These are phyloP conservation scores for Globisporangium viniferum DNA, from an alignment of 352 stramenopile genomes.

Conservation along the genomic window DNA sequence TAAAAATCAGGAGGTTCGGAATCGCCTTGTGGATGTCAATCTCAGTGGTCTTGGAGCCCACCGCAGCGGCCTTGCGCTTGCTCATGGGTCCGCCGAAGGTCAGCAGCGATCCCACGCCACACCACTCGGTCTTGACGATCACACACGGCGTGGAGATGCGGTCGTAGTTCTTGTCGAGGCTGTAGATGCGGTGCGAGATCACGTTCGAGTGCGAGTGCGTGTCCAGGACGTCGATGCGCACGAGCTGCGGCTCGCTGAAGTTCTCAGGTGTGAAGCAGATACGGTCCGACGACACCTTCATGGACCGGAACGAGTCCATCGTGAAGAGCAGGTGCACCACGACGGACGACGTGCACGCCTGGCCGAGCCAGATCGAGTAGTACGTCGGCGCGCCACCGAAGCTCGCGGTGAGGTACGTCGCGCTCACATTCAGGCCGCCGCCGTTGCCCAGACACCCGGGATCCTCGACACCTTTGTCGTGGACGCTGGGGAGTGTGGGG, in stretches of 20 bases:
- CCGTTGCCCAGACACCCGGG: conserved; percentile 5
- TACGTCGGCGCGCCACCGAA: conserved; percentile 57
- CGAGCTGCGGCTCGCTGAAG: conserved; percentile 52
- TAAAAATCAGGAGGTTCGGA: not conserved
- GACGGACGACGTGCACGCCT: conserved; percentile 59
- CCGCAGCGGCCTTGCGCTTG: conserved; percentile 39
- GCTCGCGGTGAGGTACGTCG: conserved; percentile 44
- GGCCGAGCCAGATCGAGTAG: conserved; percentile 58
- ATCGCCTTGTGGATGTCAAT: conserved; percentile 35
- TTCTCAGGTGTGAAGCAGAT: conserved; percentile 71
- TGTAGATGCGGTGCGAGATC: conserved; percentile 63
- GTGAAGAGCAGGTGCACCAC: conserved; percentile 66
- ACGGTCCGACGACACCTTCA: conserved; percentile 61
- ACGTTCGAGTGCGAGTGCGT: conserved; percentile 38
- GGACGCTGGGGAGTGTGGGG: not conserved
- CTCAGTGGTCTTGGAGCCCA: conserved; percentile 22
- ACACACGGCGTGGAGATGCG: conserved; percentile 44
- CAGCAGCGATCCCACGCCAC: conserved; percentile 33
- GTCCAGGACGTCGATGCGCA: conserved; percentile 57
- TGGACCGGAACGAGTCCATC: conserved; percentile 32
- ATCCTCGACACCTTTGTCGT: not conserved
- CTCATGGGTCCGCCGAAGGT: conserved; percentile 41
- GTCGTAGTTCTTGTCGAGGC: conserved; percentile 65
- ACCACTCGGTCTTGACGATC: conserved; percentile 44
- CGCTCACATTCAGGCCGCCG: conserved; percentile 26